Evolutionary conservation across 345 rosid species (phyloP).

Genomic region (Heritiera fomes): DNA sequence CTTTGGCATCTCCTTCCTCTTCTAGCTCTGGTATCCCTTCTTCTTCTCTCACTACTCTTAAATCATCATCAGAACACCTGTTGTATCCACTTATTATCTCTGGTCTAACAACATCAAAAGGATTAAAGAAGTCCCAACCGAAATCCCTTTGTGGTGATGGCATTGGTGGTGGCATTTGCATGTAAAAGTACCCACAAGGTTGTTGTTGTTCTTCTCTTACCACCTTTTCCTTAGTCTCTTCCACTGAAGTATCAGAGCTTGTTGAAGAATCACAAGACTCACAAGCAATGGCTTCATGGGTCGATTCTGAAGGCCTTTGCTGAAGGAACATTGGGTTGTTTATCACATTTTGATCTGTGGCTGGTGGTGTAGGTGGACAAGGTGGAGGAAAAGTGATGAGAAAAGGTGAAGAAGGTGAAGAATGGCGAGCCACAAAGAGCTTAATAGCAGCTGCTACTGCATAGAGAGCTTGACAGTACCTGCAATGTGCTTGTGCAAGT

Average conservation of each 20-base stretch:
- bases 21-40: slow-evolving; percentile 82
- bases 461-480: slow-evolving; percentile 63
- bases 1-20: slow-evolving; percentile 45
- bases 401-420: slow-evolving; percentile 66
- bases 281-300: slow-evolving; percentile 47
- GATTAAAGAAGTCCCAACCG: slow-evolving; percentile 79
- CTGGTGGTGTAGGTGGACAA: slow-evolving; percentile 34
- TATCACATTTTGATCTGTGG: slow-evolving; percentile 32
- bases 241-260: slow-evolving; percentile 35
- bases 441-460: slow-evolving; percentile 70
- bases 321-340: slow-evolving; percentile 60
- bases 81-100: slow-evolving; percentile 51
- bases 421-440: slow-evolving; percentile 72
- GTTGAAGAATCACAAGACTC: slow-evolving; percentile 45
- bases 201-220: slow-evolving; percentile 31
- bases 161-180: slow-evolving; percentile 61
- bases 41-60: slow-evolving; percentile 60
- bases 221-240: slow-evolving; percentile 30
- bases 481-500: slow-evolving; percentile 67
- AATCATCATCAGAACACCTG: slow-evolving; percentile 53
- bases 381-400: slow-evolving; percentile 58
- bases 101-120: slow-evolving; percentile 55
- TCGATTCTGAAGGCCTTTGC: slow-evolving; percentile 47
- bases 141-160: slow-evolving; percentile 54
- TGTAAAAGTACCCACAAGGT: slow-evolving; percentile 42